phyloP scores from a whole-genome alignment of 2,329 filamentous ascomycete genomes.

The Nemania sp. region DNA sequence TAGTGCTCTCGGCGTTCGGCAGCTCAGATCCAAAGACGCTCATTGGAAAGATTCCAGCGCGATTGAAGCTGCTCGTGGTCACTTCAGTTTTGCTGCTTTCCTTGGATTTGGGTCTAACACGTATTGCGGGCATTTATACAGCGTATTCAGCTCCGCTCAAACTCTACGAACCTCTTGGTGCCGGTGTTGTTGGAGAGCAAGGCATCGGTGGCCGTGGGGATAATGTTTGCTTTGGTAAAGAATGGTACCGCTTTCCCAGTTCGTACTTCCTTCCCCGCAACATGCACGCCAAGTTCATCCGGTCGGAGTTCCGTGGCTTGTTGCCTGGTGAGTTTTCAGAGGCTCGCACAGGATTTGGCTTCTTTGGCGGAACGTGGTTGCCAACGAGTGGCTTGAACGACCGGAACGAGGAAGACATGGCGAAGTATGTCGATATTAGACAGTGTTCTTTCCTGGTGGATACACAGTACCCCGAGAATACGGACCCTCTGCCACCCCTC shows the following conservation, averaged over 20 bases:
- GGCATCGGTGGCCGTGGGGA: slow-evolving; percentile 64
- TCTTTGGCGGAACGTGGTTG: slow-evolving; percentile 84
- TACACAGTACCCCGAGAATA: slow-evolving; percentile 71
- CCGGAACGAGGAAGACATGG: slow-evolving; percentile 80
- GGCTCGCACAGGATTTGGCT: slow-evolving; percentile 67
- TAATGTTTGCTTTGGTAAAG: slow-evolving; percentile 87
- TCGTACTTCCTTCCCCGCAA: slow-evolving; percentile 87
- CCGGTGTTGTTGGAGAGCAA: slow-evolving; percentile 50
- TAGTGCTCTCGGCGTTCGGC: slow-evolving; percentile 76
- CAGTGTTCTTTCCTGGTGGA: slow-evolving; percentile 86
- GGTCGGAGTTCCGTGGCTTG: slow-evolving; percentile 85
- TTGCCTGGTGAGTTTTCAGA: slow-evolving; percentile 90
- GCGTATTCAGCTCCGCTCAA: slow-evolving; percentile 82
- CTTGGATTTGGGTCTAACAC: slow-evolving; percentile 68
- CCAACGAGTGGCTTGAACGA: slow-evolving; percentile 88
- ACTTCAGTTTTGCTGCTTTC: slow-evolving; percentile 65
- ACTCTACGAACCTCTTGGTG: slow-evolving; percentile 70
- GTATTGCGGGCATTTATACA: slow-evolving; percentile 76
- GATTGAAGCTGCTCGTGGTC: slow-evolving; percentile 72
- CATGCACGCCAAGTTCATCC: slow-evolving; percentile 86
- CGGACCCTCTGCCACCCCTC: slow-evolving; percentile 58
- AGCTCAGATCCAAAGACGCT: slow-evolving; percentile 69
- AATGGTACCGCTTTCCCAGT: slow-evolving; percentile 97
- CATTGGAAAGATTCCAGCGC: slow-evolving; percentile 72
- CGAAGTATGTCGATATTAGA: slow-evolving; percentile 81